Evolutionary conservation across 768 basidiomycete species (phyloP).

Genomic region (Termitomyces titanicus): DNA sequence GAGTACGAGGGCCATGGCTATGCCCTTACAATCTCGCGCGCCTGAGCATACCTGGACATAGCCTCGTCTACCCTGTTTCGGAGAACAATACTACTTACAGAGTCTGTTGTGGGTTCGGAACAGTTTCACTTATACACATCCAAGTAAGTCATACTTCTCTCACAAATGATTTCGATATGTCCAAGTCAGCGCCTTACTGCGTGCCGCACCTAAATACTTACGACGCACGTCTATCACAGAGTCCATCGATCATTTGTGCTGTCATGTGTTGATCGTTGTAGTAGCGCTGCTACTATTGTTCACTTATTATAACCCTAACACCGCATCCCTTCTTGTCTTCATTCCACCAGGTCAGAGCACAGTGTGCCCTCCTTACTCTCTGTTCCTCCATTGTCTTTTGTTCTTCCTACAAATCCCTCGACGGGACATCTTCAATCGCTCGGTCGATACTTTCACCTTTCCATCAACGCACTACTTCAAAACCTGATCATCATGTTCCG

Average conservation of each 20-base stretch:
- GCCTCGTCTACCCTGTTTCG: no score
- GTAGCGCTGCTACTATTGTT: background rate
- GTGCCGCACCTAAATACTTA: no score
- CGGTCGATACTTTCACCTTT: background rate
- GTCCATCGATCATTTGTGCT: background rate
- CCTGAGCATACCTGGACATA: no score
- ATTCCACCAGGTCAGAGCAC: slow-evolving; percentile 5
- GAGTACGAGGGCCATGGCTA: background rate
- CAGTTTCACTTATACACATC: no score
- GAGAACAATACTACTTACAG: no score
- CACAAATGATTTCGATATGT: background rate
- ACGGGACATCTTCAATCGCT: slow-evolving; percentile 2
- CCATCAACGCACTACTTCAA: background rate
- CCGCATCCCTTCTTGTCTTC: background rate
- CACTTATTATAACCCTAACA: no score
- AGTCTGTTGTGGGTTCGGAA: no score
- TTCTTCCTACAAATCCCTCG: slow-evolving; percentile 5
- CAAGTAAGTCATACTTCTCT: background rate
- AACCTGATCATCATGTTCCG: background rate
- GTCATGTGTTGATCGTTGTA: background rate
- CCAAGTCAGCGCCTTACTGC: no score
- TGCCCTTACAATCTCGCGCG: background rate
- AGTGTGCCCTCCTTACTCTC: background rate
- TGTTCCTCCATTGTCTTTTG: background rate
- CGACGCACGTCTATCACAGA: background rate